phyloP scores from a whole-genome alignment of 2,329 filamentous ascomycete genomes.

The Neophaeococcomyces aloes region DNA sequence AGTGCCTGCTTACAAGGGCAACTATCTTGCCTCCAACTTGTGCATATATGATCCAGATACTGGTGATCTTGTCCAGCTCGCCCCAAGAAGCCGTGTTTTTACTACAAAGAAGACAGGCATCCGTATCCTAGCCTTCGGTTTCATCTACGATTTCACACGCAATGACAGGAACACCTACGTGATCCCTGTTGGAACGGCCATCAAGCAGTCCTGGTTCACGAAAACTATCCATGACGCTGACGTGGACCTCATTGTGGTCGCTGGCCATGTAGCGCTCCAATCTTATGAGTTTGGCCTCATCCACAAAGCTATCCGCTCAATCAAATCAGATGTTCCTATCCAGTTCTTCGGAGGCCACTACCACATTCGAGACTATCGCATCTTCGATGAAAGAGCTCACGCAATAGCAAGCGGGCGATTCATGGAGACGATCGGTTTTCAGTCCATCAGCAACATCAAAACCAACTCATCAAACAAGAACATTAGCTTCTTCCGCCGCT shows the following conservation, averaged over 20 bases:
- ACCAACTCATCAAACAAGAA: constrained; percentile 28
- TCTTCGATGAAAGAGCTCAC: constrained; percentile 66
- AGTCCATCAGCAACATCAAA: constrained; percentile 64
- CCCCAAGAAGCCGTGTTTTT: constrained; percentile 76
- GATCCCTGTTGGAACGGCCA: constrained; percentile 64
- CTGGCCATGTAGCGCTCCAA: constrained; percentile 72
- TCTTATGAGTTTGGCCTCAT: constrained; percentile 70
- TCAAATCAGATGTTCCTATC: constrained; percentile 72
- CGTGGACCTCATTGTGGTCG: constrained; percentile 75
- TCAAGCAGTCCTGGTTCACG: constrained; percentile 82
- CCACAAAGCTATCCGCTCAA: constrained; percentile 64
- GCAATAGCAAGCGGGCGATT: constrained; percentile 82
- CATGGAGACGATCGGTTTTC: constrained; percentile 89
- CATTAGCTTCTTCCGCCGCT: constrained; percentile 61
- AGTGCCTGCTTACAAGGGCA: constrained; percentile 68
- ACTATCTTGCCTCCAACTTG: constrained; percentile 83
- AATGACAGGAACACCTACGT: constrained; percentile 89
- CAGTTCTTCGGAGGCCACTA: constrained; percentile 86
- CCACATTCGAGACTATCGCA: constrained; percentile 75
- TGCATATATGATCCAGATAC: constrained; percentile 70
- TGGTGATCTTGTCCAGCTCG: constrained; percentile 62
- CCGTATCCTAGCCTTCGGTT: constrained; percentile 78
- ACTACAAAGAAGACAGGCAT: constrained; percentile 81
- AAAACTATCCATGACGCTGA: constrained; percentile 67
- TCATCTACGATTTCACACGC: constrained; percentile 84